phyloP scores from a whole-genome alignment of 441 rosid genomes.

The Jatropha multifida region DNA sequence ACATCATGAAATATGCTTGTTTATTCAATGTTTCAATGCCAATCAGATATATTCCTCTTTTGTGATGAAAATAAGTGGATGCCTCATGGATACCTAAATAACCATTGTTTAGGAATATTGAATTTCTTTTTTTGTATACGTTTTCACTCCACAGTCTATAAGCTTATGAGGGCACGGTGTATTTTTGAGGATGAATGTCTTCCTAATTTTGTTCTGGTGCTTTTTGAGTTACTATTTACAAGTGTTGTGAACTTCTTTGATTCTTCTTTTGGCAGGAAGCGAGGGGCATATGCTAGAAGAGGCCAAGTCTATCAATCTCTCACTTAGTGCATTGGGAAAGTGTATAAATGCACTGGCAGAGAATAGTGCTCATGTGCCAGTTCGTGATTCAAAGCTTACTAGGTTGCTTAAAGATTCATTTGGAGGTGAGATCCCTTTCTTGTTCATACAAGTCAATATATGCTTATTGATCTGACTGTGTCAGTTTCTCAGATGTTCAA shows the following conservation, averaged over 20 bases:
- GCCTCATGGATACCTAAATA: background rate
- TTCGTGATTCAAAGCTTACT: conserved; percentile 98
- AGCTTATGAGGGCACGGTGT: conserved; percentile 2
- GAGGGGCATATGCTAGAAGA: conserved; percentile 99
- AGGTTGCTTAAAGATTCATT: conserved; percentile 95
- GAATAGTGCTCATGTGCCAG: conserved; percentile 91
- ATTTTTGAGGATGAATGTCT: conserved; percentile 6
- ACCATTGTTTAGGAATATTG: background rate
- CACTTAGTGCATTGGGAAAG: conserved; percentile 98
- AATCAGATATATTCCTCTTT: background rate
- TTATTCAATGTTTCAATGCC: background rate
- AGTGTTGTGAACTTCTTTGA: conserved; percentile 16
- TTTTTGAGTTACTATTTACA: background rate
- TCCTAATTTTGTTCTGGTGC: background rate
- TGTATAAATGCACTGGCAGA: conserved; percentile 99
- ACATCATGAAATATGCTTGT: background rate
- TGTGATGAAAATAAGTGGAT: background rate
- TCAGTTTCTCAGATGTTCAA: conserved; percentile 10
- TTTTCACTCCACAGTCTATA: background rate
- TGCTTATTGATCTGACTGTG: conserved; percentile 12
- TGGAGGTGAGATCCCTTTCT: conserved; percentile 68
- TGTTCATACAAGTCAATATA: conserved; percentile 12
- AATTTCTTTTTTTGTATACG: background rate
- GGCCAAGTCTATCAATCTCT: conserved; percentile 97
- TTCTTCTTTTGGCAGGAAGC: conserved; percentile 67